Base-by-base conservation (phyloP, 2,329 filamentous ascomycete genomes). In the Diaporthe sp. region DNA sequence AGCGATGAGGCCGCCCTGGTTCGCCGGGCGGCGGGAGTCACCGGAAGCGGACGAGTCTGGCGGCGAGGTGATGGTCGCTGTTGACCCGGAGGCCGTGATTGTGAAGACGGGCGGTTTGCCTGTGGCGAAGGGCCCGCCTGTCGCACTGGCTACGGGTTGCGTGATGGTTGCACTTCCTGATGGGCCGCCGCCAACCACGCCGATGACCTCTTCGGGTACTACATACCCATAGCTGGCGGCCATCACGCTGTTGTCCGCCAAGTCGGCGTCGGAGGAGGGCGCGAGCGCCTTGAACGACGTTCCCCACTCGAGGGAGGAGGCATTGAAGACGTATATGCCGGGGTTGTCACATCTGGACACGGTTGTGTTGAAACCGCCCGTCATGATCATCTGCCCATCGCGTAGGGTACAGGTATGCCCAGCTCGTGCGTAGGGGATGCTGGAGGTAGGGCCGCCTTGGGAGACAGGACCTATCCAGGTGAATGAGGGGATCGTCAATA, bases 321-420 rank as follows among this genome's bases (percentile, higher is more conserved):
- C 88, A 81, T 95, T 92, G 82, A 94, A 95, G 59, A 94, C 90
- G 79, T 94, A 94, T 75, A 95, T 87, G 1, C 92, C 92, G 0
- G 92, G 91, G 22, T 84, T 88, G 77, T 95, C 93, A 80, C 93
- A 94, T 4, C 84, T 86, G 12, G 91, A 85, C 15, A 90, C 84
- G 35, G 86, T 82, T 3, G 91, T 91, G 10, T 92, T 88, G 79
- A 94, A 94, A 7, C 93, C 93, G 39, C 93, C 93, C 1, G 94
- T 85, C 2, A 94, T 88, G 3, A 95, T 85, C 84, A 94, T 92
- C 79, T 94, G 93, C 15, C 88, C 89, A 79, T 94, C 91, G 84
- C 91, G 92, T 32, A 93, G 86, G 73, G 92, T 89, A 81, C 93
- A 94, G 0, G 89, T 89, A 79, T 94, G 92, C 0, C 93, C 93